Conservation (phyloP, 805 yeast genomes). For the Yarrowia sp. region DNA sequence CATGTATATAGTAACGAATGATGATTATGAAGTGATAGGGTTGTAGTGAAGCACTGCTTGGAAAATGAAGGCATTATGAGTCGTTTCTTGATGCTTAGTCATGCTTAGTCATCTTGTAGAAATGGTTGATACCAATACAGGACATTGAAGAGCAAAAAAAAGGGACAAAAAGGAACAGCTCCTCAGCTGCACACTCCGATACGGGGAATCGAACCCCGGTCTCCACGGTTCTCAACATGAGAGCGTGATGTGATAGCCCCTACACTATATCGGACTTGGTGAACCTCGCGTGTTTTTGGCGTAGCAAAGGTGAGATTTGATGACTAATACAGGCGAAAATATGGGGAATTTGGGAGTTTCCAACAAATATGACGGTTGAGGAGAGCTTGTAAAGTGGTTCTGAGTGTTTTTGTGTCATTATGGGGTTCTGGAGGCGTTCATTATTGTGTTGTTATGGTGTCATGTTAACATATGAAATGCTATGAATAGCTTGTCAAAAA, state of each 20-base stretch:
- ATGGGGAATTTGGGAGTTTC: background rate
- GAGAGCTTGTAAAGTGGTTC: too few species aligned
- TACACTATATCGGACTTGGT: conserved; percentile 36
- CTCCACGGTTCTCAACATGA: conserved; percentile 38
- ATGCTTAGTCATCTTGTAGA: background rate
- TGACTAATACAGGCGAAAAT: background rate
- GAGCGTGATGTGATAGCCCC: conserved; percentile 40
- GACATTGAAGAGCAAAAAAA: too few species aligned
- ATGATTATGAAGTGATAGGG: background rate
- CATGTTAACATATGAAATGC: too few species aligned
- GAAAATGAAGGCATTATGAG: too few species aligned
- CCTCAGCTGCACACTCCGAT: conserved; percentile 18
- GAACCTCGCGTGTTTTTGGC: background rate
- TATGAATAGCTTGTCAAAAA: too few species aligned
- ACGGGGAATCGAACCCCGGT: conserved; percentile 40
- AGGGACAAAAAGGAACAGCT: conserved; percentile 3
- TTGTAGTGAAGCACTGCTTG: too few species aligned
- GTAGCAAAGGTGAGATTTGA: background rate
- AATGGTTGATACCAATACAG: conserved; percentile 16
- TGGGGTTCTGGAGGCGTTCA: too few species aligned
- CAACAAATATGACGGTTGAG: too few species aligned
- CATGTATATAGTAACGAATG: conserved; percentile 31
- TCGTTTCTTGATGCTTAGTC: too few species aligned
- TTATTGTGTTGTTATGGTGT: too few species aligned
- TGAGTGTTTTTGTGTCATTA: too few species aligned